Conservation (phyloP, 148 eudicot species). For the Camellia sinensis region DNA sequence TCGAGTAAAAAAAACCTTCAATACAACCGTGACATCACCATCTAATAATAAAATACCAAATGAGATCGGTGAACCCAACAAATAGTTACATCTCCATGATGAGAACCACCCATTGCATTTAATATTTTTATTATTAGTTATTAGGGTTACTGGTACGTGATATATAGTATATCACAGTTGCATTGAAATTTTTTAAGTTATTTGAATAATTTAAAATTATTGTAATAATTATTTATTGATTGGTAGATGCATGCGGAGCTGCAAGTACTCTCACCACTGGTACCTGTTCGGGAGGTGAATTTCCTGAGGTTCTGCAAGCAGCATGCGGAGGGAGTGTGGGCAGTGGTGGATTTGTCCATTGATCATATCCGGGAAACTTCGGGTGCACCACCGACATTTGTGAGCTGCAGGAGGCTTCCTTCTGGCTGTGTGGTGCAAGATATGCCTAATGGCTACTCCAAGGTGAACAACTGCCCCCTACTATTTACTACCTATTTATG, state of each 20-base stretch:
- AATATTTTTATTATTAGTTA: too few species aligned
- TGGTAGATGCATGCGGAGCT: conserved; percentile 89
- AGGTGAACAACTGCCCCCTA: conserved; percentile 39
- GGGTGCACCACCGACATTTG: conserved; percentile 50
- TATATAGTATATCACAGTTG: too few species aligned
- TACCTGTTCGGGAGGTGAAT: conserved; percentile 80
- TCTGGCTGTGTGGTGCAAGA: conserved; percentile 96
- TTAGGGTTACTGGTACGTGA: too few species aligned
- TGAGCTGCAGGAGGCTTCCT: conserved; percentile 81
- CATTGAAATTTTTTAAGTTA: background rate
- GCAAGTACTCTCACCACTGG: conserved; percentile 90
- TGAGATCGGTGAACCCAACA: too few species aligned
- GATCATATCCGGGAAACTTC: conserved; percentile 67
- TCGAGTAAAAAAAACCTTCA: too few species aligned
- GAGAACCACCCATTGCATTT: too few species aligned
- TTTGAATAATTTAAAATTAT: background rate
- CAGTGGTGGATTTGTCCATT: conserved; percentile 85
- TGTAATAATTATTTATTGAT: background rate
- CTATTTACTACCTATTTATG: too few species aligned
- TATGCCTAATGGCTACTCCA: conserved; percentile 96
- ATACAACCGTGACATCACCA: too few species aligned
- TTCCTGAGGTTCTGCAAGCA: conserved; percentile 97
- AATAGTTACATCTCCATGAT: too few species aligned
- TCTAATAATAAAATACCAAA: too few species aligned
- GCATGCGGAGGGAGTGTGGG: conserved; percentile 94